Evolutionary conservation across 371 early-diverging fungal species (phyloP).

Genomic region (Mucor sp.): DNA sequence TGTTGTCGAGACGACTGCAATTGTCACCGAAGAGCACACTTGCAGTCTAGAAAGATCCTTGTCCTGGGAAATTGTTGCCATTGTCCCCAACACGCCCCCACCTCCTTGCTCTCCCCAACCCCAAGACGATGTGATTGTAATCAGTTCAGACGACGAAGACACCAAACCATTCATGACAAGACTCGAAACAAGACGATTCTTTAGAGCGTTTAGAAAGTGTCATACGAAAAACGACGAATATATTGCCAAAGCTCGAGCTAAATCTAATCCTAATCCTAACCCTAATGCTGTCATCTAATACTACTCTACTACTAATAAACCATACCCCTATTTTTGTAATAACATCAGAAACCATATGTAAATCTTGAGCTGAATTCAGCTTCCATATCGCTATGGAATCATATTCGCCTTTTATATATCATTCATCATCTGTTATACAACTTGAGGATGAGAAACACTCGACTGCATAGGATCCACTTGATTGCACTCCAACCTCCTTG

Average conservation of each 20-base stretch:
- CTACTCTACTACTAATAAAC: neutral
- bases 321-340: neutral
- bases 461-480: neutral
- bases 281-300: neutral
- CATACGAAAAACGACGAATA: neutral
- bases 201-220: neutral
- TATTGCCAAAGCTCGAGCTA: neutral
- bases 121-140: neutral
- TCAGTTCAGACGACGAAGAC: neutral
- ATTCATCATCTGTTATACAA: neutral
- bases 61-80: neutral
- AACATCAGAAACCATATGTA: neutral
- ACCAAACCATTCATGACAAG: neutral
- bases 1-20: neutral
- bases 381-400: neutral
- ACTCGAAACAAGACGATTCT: neutral
- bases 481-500: neutral
- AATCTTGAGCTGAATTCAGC: neutral
- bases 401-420: constrained; percentile 5
- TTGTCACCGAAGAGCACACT: neutral
- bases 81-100: neutral
- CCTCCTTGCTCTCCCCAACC: neutral
- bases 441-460: neutral
- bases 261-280: neutral
- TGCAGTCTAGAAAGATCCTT: neutral